phyloP scores from a whole-genome alignment of 1,139 yeast genomes.

The Blastobotrys niveus region DNA sequence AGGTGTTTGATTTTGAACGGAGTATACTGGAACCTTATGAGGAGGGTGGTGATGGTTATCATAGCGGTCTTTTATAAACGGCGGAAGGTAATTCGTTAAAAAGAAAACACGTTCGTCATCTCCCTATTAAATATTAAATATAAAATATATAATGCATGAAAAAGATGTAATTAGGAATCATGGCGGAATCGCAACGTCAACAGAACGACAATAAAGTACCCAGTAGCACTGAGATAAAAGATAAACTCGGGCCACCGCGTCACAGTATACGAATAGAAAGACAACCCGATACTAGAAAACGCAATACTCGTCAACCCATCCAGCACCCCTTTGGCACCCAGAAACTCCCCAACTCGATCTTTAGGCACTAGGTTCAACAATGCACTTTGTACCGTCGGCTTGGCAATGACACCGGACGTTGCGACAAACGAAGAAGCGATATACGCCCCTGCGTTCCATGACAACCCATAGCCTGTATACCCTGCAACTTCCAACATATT shows the following conservation, averaged over 20 bases:
- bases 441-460: constrained; percentile 18
- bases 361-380: constrained; percentile 22
- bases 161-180: too few species aligned
- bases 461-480: constrained; percentile 22
- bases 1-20: too few species aligned
- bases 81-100: too few species aligned
- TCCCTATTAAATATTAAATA: too few species aligned
- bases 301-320: constrained; percentile 20
- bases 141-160: too few species aligned
- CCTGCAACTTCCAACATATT: constrained; percentile 21
- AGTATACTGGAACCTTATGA: too few species aligned
- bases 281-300: constrained; percentile 20
- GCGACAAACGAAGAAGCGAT: constrained; percentile 21
- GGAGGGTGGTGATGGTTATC: too few species aligned
- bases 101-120: too few species aligned
- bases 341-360: constrained; percentile 20
- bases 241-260: constrained; percentile 21
- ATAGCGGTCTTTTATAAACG: too few species aligned
- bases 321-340: constrained; percentile 24
- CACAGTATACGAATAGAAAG: constrained; percentile 22
- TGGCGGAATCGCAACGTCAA: too few species aligned
- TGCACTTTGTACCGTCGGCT: constrained; percentile 23
- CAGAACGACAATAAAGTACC: constrained; percentile 20
- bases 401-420: constrained; percentile 25
- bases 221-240: constrained; percentile 21